These are phyloP conservation scores for Candida buenavistaensis DNA, from an alignment of 1,139 yeast species.

Conservation along the genomic window DNA sequence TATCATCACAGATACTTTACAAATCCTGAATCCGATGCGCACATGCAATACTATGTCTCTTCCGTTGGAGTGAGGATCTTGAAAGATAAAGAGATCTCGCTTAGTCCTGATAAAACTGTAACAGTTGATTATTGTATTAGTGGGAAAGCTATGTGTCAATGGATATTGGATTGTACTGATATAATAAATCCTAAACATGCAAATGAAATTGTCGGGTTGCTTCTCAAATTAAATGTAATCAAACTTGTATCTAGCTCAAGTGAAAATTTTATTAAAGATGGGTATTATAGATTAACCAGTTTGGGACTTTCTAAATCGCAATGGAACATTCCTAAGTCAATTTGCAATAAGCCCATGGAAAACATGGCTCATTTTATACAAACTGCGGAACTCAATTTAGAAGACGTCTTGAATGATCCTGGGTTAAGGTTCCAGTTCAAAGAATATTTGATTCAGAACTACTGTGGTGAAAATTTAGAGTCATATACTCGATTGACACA, in stretches of 20 bases:
- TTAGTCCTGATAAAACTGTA: conserved; percentile 18
- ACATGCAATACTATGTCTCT: conserved; percentile 74
- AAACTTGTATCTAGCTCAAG: conserved; percentile 12
- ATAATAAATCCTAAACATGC: conserved; percentile 62
- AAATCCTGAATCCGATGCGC: conserved; percentile 86
- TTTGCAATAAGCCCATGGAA: background rate
- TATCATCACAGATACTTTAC: conserved; percentile 77
- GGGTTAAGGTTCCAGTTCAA: conserved; percentile 72
- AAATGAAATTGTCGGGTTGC: conserved; percentile 53
- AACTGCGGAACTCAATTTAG: conserved; percentile 25
- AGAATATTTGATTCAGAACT: conserved; percentile 59
- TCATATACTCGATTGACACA: conserved; percentile 62
- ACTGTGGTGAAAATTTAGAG: conserved; percentile 74
- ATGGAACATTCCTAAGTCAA: conserved; percentile 10
- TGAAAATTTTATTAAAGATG: conserved; percentile 2
- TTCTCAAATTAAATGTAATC: conserved; percentile 53
- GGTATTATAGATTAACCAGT: conserved; percentile 10
- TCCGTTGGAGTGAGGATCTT: conserved; percentile 65
- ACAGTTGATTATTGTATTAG: conserved; percentile 51
- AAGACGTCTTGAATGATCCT: conserved; percentile 66
- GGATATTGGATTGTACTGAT: conserved; percentile 91
- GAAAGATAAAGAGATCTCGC: conserved; percentile 35
- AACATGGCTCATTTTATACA: too few relatives aligned
- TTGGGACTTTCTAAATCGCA: conserved; percentile 12
- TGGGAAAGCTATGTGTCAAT: conserved; percentile 80